Base-by-base conservation (phyloP, 371 early-diverging fungal species). In the Choanephora cucurbitarum region DNA sequence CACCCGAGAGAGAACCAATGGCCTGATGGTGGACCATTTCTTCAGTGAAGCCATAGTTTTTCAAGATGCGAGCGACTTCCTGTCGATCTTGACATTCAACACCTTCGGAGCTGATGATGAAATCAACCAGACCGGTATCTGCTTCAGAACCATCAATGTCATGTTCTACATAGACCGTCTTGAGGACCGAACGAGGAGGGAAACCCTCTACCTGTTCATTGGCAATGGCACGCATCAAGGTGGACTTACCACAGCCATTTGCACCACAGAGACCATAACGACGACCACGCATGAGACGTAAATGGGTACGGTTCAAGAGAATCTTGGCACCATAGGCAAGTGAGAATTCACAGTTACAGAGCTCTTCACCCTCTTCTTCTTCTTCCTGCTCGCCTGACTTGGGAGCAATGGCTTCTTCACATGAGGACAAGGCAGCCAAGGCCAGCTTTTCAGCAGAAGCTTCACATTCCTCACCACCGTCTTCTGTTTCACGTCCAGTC, bases 171-270 rank as follows among this genome's bases (percentile, higher is more conserved):
- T 84, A 83, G 39, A 86, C 86, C n/a, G 85, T 84, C 54, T 82
- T 81, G 32, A 87, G 77, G 31, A 79, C 80, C 43, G 85, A 87
- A n/a, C 79, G 69, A 52, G 84, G 79, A 53, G 91, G 91, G 79
- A 92, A 91, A 40, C 87, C 87, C 49, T 89, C 91, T 24, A 89
- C 79, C 61, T 88, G 82, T 22, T 84, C 87, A 49, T 81, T 62
- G 22, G 90, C 74, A 52, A 94, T 86, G 46, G 93, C 84, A 44
- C 90, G 83, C 87, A 94, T 87, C 52, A 94, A 75, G 34, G 95
- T 94, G n/a, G 90, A 84, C 64, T 94, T 94, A 59, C 95, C 95
- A 59, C 89, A 83, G 32, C 93, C 95, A 70, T 93, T 94, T 33
- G 80, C 80, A 55, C 92, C 92, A 72, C 89, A 89, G 28, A 91